Evolutionary conservation across 2,329 filamentous ascomycete species (phyloP).

Genomic region (Xylaria hypoxylon): DNA sequence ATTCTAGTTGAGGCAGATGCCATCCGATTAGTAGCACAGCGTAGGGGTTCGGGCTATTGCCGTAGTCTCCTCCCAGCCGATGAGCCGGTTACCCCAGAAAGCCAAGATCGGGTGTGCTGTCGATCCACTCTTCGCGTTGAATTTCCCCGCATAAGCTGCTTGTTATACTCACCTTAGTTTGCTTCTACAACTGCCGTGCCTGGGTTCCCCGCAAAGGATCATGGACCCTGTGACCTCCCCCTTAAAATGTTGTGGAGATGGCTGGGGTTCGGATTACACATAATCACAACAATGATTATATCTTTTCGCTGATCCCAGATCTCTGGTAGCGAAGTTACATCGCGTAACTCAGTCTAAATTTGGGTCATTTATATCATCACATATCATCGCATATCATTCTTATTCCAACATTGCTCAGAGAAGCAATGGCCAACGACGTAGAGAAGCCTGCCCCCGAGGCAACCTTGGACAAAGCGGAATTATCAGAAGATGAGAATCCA

Average conservation of each 20-base stretch:
- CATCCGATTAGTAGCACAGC: too few species aligned
- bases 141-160: slow-evolving; percentile 20
- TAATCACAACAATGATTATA: not conserved
- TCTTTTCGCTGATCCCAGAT: not conserved
- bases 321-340: not conserved
- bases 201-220: slow-evolving; percentile 28
- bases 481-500: slow-evolving; percentile 16
- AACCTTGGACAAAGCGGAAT: slow-evolving; percentile 16
- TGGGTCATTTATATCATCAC: not conserved
- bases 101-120: slow-evolving; percentile 13
- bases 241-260: not conserved
- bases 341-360: not conserved
- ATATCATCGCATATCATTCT: not conserved
- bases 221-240: slow-evolving; percentile 5
- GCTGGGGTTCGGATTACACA: not conserved
- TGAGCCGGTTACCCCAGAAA: slow-evolving; percentile 8
- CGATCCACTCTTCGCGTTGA: slow-evolving; percentile 2
- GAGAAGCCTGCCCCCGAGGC: slow-evolving; percentile 33
- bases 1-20: too few species aligned
- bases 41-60: too few species aligned
- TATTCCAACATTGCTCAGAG: not conserved
- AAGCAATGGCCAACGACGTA: slow-evolving; percentile 34
- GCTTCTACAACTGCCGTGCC: slow-evolving; percentile 27
- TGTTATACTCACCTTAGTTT: not conserved
- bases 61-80: not conserved